Conservation (phyloP, 2,329 filamentous ascomycete genomes). For the Colletotrichum limetticola region DNA sequence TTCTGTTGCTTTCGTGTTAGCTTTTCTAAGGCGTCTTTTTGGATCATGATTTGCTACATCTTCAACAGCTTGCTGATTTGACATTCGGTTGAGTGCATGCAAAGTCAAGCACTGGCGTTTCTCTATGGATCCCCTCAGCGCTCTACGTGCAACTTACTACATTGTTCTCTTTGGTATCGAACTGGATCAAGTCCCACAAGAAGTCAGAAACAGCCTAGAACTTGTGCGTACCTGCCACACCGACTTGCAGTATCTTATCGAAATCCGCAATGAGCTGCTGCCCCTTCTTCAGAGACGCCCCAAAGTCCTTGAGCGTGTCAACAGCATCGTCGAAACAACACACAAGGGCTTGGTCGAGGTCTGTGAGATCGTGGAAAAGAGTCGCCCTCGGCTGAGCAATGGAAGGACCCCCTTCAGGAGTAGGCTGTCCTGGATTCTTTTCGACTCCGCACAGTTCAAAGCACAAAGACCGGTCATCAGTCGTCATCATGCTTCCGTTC, state of each 20-base stretch:
- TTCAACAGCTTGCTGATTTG: not conserved
- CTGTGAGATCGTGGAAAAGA: slow-evolving; percentile 43
- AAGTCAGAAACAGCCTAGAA: slow-evolving; percentile 43
- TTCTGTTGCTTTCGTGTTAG: not conserved
- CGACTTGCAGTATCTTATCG: slow-evolving; percentile 46
- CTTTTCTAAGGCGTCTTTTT: not conserved
- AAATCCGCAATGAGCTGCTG: slow-evolving; percentile 43
- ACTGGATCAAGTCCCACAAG: slow-evolving; percentile 40
- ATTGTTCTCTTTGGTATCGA: slow-evolving; percentile 36
- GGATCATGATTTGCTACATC: not conserved
- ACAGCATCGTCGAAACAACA: slow-evolving; percentile 43
- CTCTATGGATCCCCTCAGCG: slow-evolving; percentile 10
- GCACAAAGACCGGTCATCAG: slow-evolving; percentile 41
- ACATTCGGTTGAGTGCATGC: not conserved
- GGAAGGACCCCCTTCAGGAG: slow-evolving; percentile 37
- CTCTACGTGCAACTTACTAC: slow-evolving; percentile 23
- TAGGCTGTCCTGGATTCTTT: slow-evolving; percentile 40
- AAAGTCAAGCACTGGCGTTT: not conserved
- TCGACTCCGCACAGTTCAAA: slow-evolving; percentile 41
- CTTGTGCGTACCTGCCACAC: slow-evolving; percentile 45
- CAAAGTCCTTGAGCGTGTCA: slow-evolving; percentile 41
- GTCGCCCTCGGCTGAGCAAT: slow-evolving; percentile 37
- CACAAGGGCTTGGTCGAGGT: slow-evolving; percentile 41
- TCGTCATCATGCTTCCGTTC: slow-evolving; percentile 42
- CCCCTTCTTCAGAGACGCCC: slow-evolving; percentile 39